Evolutionary conservation across 768 basidiomycete species (phyloP).

Genomic region (Leccinum truebloodii): DNA sequence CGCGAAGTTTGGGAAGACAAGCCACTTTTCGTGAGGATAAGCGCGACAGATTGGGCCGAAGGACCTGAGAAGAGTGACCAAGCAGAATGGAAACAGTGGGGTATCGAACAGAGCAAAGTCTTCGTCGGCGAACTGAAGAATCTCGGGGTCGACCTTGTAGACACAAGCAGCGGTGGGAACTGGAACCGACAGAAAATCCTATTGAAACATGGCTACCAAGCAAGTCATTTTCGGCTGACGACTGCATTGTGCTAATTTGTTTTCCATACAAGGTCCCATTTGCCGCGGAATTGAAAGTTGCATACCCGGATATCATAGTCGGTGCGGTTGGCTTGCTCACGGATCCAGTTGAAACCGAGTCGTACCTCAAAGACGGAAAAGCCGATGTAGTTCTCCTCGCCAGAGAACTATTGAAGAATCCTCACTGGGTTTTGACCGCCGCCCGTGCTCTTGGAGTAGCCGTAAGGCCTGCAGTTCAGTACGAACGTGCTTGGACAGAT

Average conservation of each 20-base stretch:
- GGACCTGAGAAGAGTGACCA: slow-evolving; percentile 53
- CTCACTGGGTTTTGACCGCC: slow-evolving; percentile 63
- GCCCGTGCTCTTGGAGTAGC: slow-evolving; percentile 63
- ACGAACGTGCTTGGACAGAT: slow-evolving; percentile 57
- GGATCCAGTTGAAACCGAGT: slow-evolving; percentile 56
- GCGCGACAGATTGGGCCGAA: slow-evolving; percentile 67
- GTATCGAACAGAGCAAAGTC: slow-evolving; percentile 71
- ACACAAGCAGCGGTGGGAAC: slow-evolving; percentile 69
- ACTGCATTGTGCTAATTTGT: background rate
- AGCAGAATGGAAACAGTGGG: slow-evolving; percentile 69
- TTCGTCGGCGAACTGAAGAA: slow-evolving; percentile 56
- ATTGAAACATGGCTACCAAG: slow-evolving; percentile 60
- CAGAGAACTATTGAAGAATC: slow-evolving; percentile 64
- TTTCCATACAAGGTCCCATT: slow-evolving; percentile 54
- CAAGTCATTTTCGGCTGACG: slow-evolving; percentile 18
- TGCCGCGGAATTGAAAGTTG: slow-evolving; percentile 63
- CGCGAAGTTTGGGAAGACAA: slow-evolving; percentile 60
- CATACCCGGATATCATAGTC: slow-evolving; percentile 53
- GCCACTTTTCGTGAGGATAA: slow-evolving; percentile 73
- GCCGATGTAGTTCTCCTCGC: slow-evolving; percentile 71
- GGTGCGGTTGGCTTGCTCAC: slow-evolving; percentile 77
- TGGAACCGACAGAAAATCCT: slow-evolving; percentile 60
- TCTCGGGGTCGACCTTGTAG: slow-evolving; percentile 74
- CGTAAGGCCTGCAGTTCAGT: slow-evolving; percentile 73
- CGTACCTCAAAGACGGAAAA: slow-evolving; percentile 62